Percentiles rank a stretch among this genome's conserved stretches.
These are phyloP conservation scores for Plasmodium coatneyi DNA, from an alignment of 169 alveolate species.

Conservation along the genomic window DNA sequence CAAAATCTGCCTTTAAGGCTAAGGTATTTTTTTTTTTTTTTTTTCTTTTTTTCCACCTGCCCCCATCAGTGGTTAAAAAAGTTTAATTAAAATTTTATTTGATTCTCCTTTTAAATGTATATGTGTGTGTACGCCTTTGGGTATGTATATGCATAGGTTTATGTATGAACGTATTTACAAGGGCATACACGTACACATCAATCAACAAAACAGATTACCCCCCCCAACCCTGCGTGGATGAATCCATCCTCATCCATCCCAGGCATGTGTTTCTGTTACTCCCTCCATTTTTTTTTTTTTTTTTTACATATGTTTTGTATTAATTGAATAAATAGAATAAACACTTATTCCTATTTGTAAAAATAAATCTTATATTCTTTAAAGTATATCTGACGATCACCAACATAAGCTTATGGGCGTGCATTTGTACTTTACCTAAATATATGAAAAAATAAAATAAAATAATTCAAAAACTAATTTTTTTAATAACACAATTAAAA, in stretches of 20 bases:
- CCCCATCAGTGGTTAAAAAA: not conserved
- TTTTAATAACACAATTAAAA: slow-evolving; percentile 9
- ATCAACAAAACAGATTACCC: not conserved
- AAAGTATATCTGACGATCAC: not conserved
- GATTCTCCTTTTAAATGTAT: slow-evolving; percentile 22
- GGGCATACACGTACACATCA: not conserved
- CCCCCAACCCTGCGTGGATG: not conserved
- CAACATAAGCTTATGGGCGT: not conserved
- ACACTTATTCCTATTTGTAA: slow-evolving; percentile 12
- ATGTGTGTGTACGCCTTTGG: not conserved
- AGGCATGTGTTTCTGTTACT: not conserved
- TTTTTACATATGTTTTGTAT: slow-evolving; percentile 9
- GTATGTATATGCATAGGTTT: not conserved
- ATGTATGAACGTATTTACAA: not conserved
- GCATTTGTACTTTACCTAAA: not conserved
- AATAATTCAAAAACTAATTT: not conserved
- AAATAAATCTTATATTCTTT: not conserved
- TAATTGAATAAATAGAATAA: slow-evolving; percentile 9
- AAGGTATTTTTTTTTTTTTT: not conserved
- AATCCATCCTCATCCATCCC: not conserved
- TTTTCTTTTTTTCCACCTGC: not conserved
- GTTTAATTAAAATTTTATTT: slow-evolving; percentile 15
- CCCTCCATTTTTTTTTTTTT: not conserved
- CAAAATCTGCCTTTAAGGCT: not conserved
- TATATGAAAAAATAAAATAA: not conserved